Percentiles rank a stretch among this genome's conserved stretches.
phyloP scores from a whole-genome alignment of 805 yeast species.

The Jamesozyma rosinii region DNA sequence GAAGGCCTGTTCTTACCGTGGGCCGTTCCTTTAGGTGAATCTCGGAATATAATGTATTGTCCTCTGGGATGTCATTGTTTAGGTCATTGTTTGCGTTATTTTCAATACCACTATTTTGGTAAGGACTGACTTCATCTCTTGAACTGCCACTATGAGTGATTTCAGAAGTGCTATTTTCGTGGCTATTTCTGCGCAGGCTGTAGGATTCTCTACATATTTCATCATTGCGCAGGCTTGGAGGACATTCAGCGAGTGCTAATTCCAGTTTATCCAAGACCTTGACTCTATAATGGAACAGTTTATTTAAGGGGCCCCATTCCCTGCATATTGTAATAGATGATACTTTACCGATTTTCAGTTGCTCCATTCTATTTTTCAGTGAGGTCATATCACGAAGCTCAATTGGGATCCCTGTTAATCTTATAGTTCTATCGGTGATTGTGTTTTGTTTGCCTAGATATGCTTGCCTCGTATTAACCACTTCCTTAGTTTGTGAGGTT shows the following conservation, averaged over 20 bases:
- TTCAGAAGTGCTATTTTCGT: neutral
- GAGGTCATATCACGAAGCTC: conserved; percentile 63
- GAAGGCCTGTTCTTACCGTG: conserved; percentile 45
- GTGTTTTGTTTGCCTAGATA: conserved; percentile 81
- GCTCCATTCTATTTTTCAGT: conserved; percentile 65
- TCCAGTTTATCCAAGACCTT: conserved; percentile 51
- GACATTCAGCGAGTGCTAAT: conserved; percentile 33
- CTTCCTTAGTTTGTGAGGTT: conserved; percentile 59
- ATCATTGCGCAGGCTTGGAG: conserved; percentile 18
- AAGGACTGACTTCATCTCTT: neutral
- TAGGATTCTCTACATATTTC: conserved; percentile 21
- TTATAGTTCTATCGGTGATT: conserved; percentile 82
- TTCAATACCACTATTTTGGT: conserved; percentile 1
- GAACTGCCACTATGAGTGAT: neutral
- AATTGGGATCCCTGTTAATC: conserved; percentile 82
- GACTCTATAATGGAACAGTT: conserved; percentile 51
- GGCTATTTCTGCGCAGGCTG: conserved; percentile 8
- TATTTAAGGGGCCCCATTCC: conserved; percentile 74
- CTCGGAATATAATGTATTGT: conserved; percentile 20
- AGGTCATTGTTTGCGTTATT: conserved; percentile 1
- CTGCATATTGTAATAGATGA: conserved; percentile 69
- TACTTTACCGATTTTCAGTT: conserved; percentile 71
- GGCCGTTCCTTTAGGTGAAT: conserved; percentile 45
- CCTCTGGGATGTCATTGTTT: conserved; percentile 7
- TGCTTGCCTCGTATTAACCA: conserved; percentile 68